Percentiles rank a stretch among this genome's conserved stretches.
Conservation (phyloP, 116 monocot species). For the Posidonia oceanica region DNA sequence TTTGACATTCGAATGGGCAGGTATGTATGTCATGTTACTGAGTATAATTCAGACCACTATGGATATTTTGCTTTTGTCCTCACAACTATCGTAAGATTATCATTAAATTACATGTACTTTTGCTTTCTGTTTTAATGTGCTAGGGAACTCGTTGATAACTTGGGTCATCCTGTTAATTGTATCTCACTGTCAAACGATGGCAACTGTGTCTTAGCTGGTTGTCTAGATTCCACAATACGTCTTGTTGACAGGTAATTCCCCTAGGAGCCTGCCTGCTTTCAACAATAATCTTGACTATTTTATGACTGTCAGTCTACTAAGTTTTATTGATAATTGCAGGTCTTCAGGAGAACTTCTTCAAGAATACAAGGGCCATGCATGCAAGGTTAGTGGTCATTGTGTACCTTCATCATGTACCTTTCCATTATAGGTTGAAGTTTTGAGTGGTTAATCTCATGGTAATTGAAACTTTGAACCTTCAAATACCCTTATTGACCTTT, state of each 20-base stretch:
- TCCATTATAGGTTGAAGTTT: too few relatives aligned
- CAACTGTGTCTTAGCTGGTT: slow-evolving; percentile 81
- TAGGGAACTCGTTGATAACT: slow-evolving; percentile 78
- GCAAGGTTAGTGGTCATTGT: slow-evolving; percentile 44
- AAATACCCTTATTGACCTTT: too few relatives aligned
- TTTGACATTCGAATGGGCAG: slow-evolving; percentile 98
- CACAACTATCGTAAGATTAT: background rate
- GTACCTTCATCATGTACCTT: too few relatives aligned
- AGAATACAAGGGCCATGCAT: slow-evolving; percentile 89
- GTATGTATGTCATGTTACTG: slow-evolving; percentile 21
- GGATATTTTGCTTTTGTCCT: background rate
- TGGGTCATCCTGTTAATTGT: slow-evolving; percentile 89
- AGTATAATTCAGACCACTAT: background rate
- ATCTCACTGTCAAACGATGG: slow-evolving; percentile 88
- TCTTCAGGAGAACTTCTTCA: slow-evolving; percentile 82
- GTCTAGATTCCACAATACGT: slow-evolving; percentile 82
- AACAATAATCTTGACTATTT: too few relatives aligned
- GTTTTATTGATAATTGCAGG: slow-evolving; percentile 26
- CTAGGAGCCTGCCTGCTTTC: background rate
- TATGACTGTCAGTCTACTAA: background rate
- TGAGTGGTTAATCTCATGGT: too few relatives aligned
- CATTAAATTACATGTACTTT: background rate
- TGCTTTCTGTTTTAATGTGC: background rate
- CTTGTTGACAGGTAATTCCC: slow-evolving; percentile 75
- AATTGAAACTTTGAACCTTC: too few relatives aligned